These are phyloP conservation scores for Chamaecyparis obtusa DNA, from an alignment of 75 land plant species.

Conservation along the genomic window DNA sequence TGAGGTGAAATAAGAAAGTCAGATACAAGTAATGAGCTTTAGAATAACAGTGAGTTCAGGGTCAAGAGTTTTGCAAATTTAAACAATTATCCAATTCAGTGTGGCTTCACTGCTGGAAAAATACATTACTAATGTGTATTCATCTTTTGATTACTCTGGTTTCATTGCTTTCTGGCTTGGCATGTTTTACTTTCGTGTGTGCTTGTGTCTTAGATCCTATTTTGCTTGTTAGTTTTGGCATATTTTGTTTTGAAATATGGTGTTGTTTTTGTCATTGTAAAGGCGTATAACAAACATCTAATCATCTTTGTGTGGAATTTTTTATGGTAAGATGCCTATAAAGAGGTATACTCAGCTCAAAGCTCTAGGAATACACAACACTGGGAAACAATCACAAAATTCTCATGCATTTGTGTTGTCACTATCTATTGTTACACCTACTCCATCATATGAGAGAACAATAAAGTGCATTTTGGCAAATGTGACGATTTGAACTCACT, in stretches of 20 bases:
- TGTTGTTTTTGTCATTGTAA: background rate
- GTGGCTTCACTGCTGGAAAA: background rate
- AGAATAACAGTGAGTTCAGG: background rate
- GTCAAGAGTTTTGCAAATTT: constrained; percentile 2
- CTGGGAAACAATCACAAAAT: no score
- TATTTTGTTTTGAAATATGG: background rate
- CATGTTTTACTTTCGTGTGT: background rate
- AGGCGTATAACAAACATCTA: no score
- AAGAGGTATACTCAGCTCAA: no score
- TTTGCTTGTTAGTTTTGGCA: background rate
- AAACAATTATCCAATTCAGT: background rate
- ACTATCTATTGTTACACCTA: background rate
- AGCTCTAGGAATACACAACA: no score
- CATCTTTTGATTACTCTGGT: background rate
- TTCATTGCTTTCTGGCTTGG: background rate
- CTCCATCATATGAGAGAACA: background rate
- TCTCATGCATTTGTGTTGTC: background rate
- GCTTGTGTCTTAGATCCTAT: background rate
- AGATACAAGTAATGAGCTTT: background rate
- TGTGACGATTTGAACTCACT: background rate
- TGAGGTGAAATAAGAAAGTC: background rate
- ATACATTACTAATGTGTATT: background rate
- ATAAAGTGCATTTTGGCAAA: background rate
- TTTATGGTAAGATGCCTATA: no score
- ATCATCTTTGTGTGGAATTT: background rate